A percentile compares a stretch with the other conserved stretches of the same genome.
Conservation (phyloP, 2,329 filamentous ascomycete species). For the Sarocladium strictum region DNA sequence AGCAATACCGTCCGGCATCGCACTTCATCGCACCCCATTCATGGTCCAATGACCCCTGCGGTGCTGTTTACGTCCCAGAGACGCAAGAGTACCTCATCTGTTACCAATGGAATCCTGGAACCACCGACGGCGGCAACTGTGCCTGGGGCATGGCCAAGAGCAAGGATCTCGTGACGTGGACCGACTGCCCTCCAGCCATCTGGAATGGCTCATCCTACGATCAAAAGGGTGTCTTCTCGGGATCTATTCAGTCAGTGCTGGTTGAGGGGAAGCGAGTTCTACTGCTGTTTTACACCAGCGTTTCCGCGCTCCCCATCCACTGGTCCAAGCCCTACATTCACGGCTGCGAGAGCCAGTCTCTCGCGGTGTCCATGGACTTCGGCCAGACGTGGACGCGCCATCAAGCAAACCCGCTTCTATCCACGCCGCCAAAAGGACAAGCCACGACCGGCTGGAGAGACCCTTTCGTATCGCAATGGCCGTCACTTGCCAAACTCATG, state of each 20-base stretch:
- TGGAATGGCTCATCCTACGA: slow-evolving; percentile 29
- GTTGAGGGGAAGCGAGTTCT: slow-evolving; percentile 26
- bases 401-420: slow-evolving; percentile 16
- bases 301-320: slow-evolving; percentile 36
- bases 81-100: slow-evolving; percentile 36
- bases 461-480: slow-evolving; percentile 18
- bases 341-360: slow-evolving; percentile 36
- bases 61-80: slow-evolving; percentile 34
- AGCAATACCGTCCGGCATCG: slow-evolving; percentile 12
- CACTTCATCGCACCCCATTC: slow-evolving; percentile 33
- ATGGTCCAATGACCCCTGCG: slow-evolving; percentile 34
- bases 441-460: slow-evolving; percentile 21
- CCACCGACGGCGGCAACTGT: slow-evolving; percentile 18
- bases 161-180: slow-evolving; percentile 32
- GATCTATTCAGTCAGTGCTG: slow-evolving; percentile 33
- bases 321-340: slow-evolving; percentile 37
- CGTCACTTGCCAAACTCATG: slow-evolving; percentile 15
- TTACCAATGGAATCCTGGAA: slow-evolving; percentile 25
- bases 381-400: slow-evolving; percentile 17
- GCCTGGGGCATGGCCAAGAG: slow-evolving; percentile 29
- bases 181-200: slow-evolving; percentile 14
- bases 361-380: slow-evolving; percentile 33
- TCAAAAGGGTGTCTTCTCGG: slow-evolving; percentile 36
- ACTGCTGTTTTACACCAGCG: slow-evolving; percentile 36
- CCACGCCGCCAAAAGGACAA: slow-evolving; percentile 14